Conservation (phyloP, 176 grass and related monocot species). For the Thinopyrum elongatum region DNA sequence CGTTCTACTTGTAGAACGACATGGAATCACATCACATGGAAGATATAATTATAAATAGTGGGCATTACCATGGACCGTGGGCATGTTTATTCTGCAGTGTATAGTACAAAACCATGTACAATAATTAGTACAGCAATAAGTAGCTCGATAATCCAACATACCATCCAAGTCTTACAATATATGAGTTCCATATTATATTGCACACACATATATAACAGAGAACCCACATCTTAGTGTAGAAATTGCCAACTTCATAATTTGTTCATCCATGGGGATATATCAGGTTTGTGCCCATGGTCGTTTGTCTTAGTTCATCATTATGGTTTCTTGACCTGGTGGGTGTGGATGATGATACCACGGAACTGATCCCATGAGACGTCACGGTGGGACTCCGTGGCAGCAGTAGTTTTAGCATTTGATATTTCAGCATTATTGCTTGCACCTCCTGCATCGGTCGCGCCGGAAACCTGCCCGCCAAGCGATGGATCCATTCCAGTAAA, state of each 20-base stretch:
- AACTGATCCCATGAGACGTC: conserved; percentile 32
- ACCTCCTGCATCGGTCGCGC: background rate
- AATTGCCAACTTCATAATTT: background rate
- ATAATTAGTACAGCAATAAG: background rate
- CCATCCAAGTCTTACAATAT: background rate
- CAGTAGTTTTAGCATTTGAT: background rate
- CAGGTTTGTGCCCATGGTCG: background rate
- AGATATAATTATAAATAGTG: background rate
- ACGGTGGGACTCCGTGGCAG: conserved; percentile 40
- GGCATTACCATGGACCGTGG: background rate
- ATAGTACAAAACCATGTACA: background rate
- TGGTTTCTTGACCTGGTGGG: conserved; percentile 22
- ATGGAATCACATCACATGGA: too few relatives aligned
- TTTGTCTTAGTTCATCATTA: background rate
- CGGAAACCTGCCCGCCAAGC: background rate
- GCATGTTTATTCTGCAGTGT: background rate
- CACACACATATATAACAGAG: background rate
- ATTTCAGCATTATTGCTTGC: background rate
- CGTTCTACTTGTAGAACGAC: background rate
- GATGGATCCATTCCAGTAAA: background rate
- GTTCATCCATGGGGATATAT: background rate
- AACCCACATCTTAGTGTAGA: background rate
- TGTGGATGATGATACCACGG: conserved; percentile 2
- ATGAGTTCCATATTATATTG: background rate
- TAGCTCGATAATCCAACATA: background rate